phyloP scores from a whole-genome alignment of 495 filamentous ascomycete genomes.

The Sporormia fimetaria region DNA sequence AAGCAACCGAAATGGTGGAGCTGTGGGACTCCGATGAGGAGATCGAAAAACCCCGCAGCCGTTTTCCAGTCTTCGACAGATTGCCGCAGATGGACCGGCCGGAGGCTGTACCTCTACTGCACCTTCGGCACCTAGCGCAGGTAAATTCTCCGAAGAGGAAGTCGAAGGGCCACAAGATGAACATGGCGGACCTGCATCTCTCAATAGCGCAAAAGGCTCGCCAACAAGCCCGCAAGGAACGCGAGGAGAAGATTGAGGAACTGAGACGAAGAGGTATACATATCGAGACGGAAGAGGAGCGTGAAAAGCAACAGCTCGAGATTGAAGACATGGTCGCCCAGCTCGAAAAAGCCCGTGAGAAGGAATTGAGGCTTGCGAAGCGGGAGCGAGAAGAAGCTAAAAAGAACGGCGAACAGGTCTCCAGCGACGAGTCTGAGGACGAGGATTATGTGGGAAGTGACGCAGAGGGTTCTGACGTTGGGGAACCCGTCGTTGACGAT shows the following conservation, averaged over 20 bases:
- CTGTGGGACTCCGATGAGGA: constrained; percentile 53
- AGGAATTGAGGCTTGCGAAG: constrained; percentile 68
- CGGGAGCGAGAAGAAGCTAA: constrained; percentile 61
- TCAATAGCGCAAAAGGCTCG: constrained; percentile 57
- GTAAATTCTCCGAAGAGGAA: constrained; percentile 52
- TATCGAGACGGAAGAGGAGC: constrained; percentile 78
- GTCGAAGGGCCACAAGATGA: constrained; percentile 42
- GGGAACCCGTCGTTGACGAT: constrained; percentile 35
- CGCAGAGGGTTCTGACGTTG: constrained; percentile 40
- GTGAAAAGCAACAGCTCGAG: constrained; percentile 63
- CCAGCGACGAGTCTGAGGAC: constrained; percentile 53
- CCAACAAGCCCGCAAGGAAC: constrained; percentile 66
- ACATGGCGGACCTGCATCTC: constrained; percentile 54
- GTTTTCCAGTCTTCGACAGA: constrained; percentile 57
- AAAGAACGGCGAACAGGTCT: constrained; percentile 43
- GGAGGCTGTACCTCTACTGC: constrained; percentile 54
- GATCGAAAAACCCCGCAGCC: constrained; percentile 37
- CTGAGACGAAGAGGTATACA: constrained; percentile 67
- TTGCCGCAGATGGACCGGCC: constrained; percentile 45
- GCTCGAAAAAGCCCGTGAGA: constrained; percentile 68
- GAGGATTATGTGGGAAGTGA: constrained; percentile 45
- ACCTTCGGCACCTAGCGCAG: constrained; percentile 62
- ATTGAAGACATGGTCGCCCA: constrained; percentile 80
- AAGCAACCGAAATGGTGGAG: constrained; percentile 10
- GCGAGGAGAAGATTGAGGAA: constrained; percentile 66